These are phyloP conservation scores for Tricholoma furcatifolium DNA, from an alignment of 768 basidiomycete species.

Conservation along the genomic window DNA sequence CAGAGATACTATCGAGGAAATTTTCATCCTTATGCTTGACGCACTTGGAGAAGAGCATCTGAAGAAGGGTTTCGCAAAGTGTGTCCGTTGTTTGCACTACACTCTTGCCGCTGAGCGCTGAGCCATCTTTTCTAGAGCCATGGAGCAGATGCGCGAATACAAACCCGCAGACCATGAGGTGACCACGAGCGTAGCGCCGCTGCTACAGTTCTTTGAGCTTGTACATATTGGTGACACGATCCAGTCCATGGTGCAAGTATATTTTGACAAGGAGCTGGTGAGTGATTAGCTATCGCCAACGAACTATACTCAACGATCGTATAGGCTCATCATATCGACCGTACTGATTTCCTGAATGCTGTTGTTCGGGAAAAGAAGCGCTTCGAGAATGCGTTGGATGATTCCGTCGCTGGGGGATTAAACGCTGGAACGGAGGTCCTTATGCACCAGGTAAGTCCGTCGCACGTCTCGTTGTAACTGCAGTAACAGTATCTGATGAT, in stretches of 20 bases:
- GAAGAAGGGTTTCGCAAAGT: constrained; percentile 75
- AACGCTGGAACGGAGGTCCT: constrained; percentile 95
- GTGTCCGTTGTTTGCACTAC: constrained; percentile 28
- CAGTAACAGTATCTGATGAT: not conserved
- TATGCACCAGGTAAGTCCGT: constrained; percentile 95
- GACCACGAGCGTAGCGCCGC: constrained; percentile 82
- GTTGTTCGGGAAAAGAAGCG: constrained; percentile 96
- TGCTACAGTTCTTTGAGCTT: constrained; percentile 96
- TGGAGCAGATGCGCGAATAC: constrained; percentile 85
- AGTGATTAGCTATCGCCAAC: constrained; percentile 21
- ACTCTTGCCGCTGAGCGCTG: not conserved
- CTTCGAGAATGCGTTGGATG: constrained; percentile 90
- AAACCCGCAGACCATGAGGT: constrained; percentile 85
- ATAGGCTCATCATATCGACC: constrained; percentile 85
- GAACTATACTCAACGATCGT: not conserved
- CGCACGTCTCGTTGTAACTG: constrained; percentile 5
- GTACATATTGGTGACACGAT: constrained; percentile 98
- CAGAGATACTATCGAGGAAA: constrained; percentile 89
- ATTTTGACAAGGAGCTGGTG: constrained; percentile 95
- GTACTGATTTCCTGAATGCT: constrained; percentile 88
- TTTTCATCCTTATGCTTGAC: constrained; percentile 83
- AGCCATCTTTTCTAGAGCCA: constrained; percentile 57
- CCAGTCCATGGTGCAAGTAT: constrained; percentile 96
- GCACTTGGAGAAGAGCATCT: constrained; percentile 80
- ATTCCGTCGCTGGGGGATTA: constrained; percentile 88